These are phyloP conservation scores for Nakaseomyces nivariensis DNA, from an alignment of 1,139 yeast species.

Conservation along the genomic window DNA sequence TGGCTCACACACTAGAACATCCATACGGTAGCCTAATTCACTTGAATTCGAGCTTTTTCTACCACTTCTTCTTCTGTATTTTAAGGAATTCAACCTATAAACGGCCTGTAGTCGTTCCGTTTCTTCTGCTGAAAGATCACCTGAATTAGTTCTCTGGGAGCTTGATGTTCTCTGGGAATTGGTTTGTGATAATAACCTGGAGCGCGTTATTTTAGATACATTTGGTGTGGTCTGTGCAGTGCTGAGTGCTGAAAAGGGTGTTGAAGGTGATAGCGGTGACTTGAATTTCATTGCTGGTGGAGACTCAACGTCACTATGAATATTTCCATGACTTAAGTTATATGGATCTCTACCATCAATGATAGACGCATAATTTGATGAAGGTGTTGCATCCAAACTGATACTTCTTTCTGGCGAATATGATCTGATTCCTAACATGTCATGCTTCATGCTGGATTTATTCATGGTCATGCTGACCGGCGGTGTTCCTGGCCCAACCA, in stretches of 20 bases:
- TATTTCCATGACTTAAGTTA: slow-evolving; percentile 11
- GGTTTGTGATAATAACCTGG: slow-evolving; percentile 9
- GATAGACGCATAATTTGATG: slow-evolving; percentile 9
- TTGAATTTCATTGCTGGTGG: slow-evolving; percentile 18
- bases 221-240: not conserved
- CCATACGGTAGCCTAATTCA: slow-evolving; percentile 32
- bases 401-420: slow-evolving; percentile 23
- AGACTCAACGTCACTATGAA: slow-evolving; percentile 15
- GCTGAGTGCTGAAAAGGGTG: not conserved
- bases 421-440: slow-evolving; percentile 20
- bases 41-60: slow-evolving; percentile 19
- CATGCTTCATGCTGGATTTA: slow-evolving; percentile 14
- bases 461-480: slow-evolving; percentile 3
- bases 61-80: slow-evolving; percentile 25
- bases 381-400: slow-evolving; percentile 12
- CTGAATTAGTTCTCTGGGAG: slow-evolving; percentile 15
- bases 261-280: slow-evolving; percentile 23
- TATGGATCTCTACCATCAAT: not conserved
- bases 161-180: slow-evolving; percentile 2
- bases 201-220: slow-evolving; percentile 5
- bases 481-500: slow-evolving; percentile 1
- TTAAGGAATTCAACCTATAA: slow-evolving; percentile 22
- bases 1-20: slow-evolving; percentile 76
- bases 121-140: slow-evolving; percentile 19
- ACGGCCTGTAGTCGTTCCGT: slow-evolving; percentile 25